Evolutionary conservation across 768 basidiomycete species (phyloP).

Genomic region (Leccinum disarticulatum): DNA sequence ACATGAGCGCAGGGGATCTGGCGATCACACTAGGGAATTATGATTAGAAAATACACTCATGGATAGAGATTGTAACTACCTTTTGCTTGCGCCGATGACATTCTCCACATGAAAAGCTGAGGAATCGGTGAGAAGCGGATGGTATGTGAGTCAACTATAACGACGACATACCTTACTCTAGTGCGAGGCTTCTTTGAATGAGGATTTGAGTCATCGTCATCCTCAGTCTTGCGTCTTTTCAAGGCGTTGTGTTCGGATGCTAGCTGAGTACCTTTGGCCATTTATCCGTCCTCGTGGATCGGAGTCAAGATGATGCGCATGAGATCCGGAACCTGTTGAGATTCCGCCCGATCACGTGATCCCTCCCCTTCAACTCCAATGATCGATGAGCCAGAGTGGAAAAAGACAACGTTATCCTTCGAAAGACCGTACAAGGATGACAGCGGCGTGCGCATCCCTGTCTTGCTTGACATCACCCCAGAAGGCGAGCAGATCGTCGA

Average conservation of each 20-base stretch:
- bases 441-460: slow-evolving; percentile 58
- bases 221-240: slow-evolving; percentile 67
- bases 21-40: slow-evolving; percentile 67
- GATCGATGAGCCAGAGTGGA: slow-evolving; percentile 46
- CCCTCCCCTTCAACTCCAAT: neutral
- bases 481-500: slow-evolving; percentile 72
- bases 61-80: slow-evolving; percentile 37
- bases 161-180: slow-evolving; percentile 64
- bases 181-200: slow-evolving; percentile 66
- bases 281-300: slow-evolving; percentile 32
- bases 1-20: slow-evolving; percentile 86
- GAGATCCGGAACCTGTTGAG: slow-evolving; percentile 8
- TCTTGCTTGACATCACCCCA: slow-evolving; percentile 64
- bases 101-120: slow-evolving; percentile 82
- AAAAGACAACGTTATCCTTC: slow-evolving; percentile 62
- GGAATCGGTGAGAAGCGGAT: slow-evolving; percentile 6
- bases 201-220: slow-evolving; percentile 46
- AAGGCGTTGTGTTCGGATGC: slow-evolving; percentile 35
- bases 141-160: slow-evolving; percentile 5
- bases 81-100: slow-evolving; percentile 90
- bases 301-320: slow-evolving; percentile 25
- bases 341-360: slow-evolving; percentile 27
- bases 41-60: slow-evolving; percentile 22
- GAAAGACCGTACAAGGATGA: slow-evolving; percentile 85
- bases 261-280: slow-evolving; percentile 29